Evolutionary conservation across 306 rosid genomes (phyloP), one percentile per base, ranked within the genome.

Genomic region (Prunus mira): DNA sequence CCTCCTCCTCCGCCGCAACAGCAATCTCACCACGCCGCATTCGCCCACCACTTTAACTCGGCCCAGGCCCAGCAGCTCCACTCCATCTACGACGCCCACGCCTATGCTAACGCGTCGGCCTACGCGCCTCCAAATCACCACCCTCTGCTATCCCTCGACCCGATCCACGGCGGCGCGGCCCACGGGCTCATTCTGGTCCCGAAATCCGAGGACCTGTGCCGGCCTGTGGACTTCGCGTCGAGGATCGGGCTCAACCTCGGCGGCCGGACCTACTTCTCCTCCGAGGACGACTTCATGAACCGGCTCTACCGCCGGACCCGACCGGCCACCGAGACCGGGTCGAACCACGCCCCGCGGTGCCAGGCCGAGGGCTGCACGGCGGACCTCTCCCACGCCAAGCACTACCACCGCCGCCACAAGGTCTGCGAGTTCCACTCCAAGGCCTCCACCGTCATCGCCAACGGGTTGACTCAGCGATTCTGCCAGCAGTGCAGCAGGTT

Each of bases 401-500:
- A 94, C 83, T 94, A 94, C 92, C 97, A 94, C 85, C 96, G 97
- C 12, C 95, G 98, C 52, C 98, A 94, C 86, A 94, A 94, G 83
- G 98, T 94, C 60, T 94, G 98, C 80, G 98, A 94, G 86, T 92
- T 87, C 75, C 98, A 94, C 87, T 94, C 98, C 71, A 94, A 94
- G 56, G 92, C 98, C 47, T 84, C 98, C 80, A 90, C 95, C 58
- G 98, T 94, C 83, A 82, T 94, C 56, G 85, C 98, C 56, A 92
- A 93, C 87, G 98, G 98, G 67, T 76, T 94, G 87, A 94, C 98
- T 82, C 98, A 94, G 92, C 93, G 98, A 68, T 94, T 94, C 87
- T 94, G 98, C 89, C 98, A 94, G 77, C 98, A 94, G 86, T 94
- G 98, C 76, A 94, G 98, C 98, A 94, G 98, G 98, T 94, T 79